Base-by-base conservation (phyloP, 108 stramenopile species). In the Parmales sp. region DNA sequence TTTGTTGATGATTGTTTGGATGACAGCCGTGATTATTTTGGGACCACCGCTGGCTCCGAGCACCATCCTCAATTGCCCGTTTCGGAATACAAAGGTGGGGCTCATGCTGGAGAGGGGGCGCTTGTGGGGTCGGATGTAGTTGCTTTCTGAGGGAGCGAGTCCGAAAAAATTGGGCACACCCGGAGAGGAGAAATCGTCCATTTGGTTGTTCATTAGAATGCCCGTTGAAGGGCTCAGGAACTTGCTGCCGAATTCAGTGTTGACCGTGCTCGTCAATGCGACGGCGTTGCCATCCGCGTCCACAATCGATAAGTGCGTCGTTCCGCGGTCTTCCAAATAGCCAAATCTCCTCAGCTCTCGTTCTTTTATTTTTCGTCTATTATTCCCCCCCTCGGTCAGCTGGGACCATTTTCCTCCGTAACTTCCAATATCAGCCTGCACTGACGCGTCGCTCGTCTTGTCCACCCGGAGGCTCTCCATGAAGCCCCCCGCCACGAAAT, bases 41-140 rank as follows among this genome's bases (percentile, higher is more conserved):
- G 91, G 87, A 2, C 91, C 91, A 9, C 91, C 91, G 46, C 69
- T 72, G 0, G 78, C 88, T 26, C 91, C 91, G 22, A 88, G 65
- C 0, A 80, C 80, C 41, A 89, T 44, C 26, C 31, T 1, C 54
- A 89, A 84, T n/a, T n/a, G n/a, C n/a, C n/a, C n/a, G n/a, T n/a
- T n/a, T n/a, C n/a, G n/a, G n/a, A n/a, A n/a, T 1, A 92, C 77
- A 73, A 92, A 74, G 8, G 86, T 86, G 9, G 90, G 90, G 7
- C 83, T 83, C 90, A 92, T 92, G 34, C 83, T 85, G 6, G 87
- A 88, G 9, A 89, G 66, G 26, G 90, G 86, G 49, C 84, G 71
- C 65, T 92, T 92, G 25, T 80, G 78, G 41, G 88, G 86, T 18
- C 50, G 68, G 48, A 85, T 76, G 64, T 80, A 92, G 60, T 92